Evolutionary conservation across 495 filamentous ascomycete genomes (phyloP), one percentile per base, ranked within the genome.

Genomic region (Oleoguttula mirabilis): DNA sequence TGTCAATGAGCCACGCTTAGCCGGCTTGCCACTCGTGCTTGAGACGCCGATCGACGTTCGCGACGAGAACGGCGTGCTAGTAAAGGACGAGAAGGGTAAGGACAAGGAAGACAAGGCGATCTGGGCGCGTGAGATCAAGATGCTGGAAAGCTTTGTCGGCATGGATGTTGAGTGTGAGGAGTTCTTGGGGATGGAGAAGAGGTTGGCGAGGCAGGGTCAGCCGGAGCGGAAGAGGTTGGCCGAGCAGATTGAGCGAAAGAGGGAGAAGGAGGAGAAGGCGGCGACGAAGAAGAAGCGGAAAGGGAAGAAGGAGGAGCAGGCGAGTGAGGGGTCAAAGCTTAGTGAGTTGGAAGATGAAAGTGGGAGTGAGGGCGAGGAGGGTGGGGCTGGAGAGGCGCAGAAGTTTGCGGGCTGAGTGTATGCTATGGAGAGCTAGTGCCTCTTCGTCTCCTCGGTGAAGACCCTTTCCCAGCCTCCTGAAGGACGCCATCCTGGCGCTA

Each of bases 31-130:
- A 3, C 85, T 98, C 78, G 75, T 98, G 4, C 69, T 98, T 14
- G 90, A 98, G 63, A 96, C 90, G 28, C 90, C 90, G 12, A 88
- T 94, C 52, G 82, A 92, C 33, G 68, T 73, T 22, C 71, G 66
- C 40, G 68, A 68, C 6, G 47, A 44, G 10, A 60, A 72, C 48
- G 71, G 69, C 3, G 76, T 74, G 55, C 59, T 60, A 23, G 64
- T 77, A 23, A 75, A 84, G 23, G 60, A 55, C 31, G 85, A 93
- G 51, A 81, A 76, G 47, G 66, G 70, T 21, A 68, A 76, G 34
- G 85, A 92, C 62, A 87, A 90, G 51, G 92, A 93, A 59, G 63
- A 63, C 38, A 60, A 59, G 43, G 42, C 50, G 3, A 61, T 63
- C 30, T 65, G 59, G 60, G 62, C 62, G 2, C 24, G 48, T 17